Evolutionary conservation across 495 filamentous ascomycete species (phyloP).

Genomic region (Jackrogersella multiformis): DNA sequence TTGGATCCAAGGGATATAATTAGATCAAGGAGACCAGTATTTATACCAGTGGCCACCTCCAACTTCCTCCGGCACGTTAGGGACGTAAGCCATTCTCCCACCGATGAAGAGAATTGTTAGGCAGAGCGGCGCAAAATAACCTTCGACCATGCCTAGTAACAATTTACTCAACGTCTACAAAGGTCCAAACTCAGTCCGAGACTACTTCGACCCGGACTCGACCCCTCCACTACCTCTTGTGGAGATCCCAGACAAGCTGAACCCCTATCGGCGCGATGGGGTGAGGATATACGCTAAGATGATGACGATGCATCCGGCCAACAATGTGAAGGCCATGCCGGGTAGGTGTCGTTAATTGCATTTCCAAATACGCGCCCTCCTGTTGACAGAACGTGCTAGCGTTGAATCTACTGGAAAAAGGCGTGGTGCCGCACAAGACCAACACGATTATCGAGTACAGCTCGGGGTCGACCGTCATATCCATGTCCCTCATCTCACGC

Average conservation of each 20-base stretch:
- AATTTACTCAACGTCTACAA: constrained; percentile 66
- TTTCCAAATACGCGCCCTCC: neutral
- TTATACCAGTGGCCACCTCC: constrained; percentile 7
- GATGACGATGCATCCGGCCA: constrained; percentile 69
- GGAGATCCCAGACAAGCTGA: constrained; percentile 65
- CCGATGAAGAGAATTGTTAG: neutral
- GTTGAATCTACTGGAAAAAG: constrained; percentile 63
- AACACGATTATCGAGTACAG: constrained; percentile 68
- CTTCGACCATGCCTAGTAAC: constrained; percentile 47
- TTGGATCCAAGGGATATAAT: constrained; percentile 5
- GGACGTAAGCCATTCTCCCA: too few species aligned
- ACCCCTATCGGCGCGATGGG: constrained; percentile 65
- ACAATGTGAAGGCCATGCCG: constrained; percentile 71
- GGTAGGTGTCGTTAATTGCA: constrained; percentile 50
- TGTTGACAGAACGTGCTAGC: constrained; percentile 48
- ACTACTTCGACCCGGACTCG: constrained; percentile 67
- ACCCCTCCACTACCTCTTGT: constrained; percentile 67
- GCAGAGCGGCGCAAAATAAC: neutral
- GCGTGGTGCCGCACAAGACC: constrained; percentile 54
- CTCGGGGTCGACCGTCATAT: constrained; percentile 70
- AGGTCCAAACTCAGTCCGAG: constrained; percentile 60
- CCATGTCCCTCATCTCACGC: constrained; percentile 65
- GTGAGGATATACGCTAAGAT: constrained; percentile 72
- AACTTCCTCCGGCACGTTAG: neutral
- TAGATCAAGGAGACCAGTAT: neutral